A percentile compares a stretch with the other conserved stretches of the same genome.
phyloP scores from a whole-genome alignment of 148 eudicot genomes.

The Camellia lanceoleosa region DNA sequence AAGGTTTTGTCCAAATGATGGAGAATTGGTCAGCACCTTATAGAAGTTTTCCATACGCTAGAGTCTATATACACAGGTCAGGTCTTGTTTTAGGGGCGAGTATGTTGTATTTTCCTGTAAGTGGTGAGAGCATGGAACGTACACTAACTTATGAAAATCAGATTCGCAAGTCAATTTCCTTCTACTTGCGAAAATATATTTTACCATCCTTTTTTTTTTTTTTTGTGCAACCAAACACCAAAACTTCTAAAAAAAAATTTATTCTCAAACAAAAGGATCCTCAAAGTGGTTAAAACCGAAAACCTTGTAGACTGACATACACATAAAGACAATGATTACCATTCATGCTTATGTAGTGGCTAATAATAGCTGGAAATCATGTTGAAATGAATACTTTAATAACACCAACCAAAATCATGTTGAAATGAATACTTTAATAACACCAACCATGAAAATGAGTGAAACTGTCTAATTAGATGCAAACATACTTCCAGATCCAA shows the following conservation, averaged over 20 bases:
- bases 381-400: neutral
- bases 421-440: neutral
- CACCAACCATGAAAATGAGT: neutral
- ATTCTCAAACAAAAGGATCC: neutral
- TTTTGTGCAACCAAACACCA: no score
- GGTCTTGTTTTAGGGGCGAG: no score
- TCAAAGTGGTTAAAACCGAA: neutral
- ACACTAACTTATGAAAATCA: no score
- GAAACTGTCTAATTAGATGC: neutral
- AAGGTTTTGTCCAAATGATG: no score
- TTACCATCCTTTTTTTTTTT: no score
- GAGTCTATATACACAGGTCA: no score
- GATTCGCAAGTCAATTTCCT: no score
- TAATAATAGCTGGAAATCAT: conserved; percentile 6
- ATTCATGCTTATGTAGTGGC: neutral
- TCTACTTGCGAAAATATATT: no score
- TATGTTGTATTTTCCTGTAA: no score
- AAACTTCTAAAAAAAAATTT: neutral
- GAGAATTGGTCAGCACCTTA: no score
- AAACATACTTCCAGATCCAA: neutral
- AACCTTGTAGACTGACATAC: neutral
- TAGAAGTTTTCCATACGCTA: no score
- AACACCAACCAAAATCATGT: neutral
- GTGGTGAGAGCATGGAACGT: no score
- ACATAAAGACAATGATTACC: neutral